Base-by-base conservation (phyloP, 257 asterid species). In the Handroanthus guayacan region DNA sequence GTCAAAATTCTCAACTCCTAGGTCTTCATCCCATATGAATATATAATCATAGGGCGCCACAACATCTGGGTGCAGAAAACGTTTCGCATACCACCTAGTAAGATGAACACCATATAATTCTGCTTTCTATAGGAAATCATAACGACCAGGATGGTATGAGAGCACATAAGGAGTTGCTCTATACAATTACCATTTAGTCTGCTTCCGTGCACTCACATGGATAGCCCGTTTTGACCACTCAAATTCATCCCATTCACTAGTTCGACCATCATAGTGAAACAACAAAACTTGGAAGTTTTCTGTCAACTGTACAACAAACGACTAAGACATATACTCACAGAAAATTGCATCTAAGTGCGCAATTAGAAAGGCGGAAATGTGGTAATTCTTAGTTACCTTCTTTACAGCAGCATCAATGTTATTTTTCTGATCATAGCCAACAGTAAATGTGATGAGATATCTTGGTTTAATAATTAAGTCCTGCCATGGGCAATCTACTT, bases 51-150 rank as follows among this genome's bases (percentile, higher is more conserved):
- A 90, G 9, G 93, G 90, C 10, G 97, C 95, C 78, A 94, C 86
- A 41, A 94, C 90, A 81, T 94, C 97, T 0, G 97, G 98, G 62
- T 94, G 97, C 81, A 94, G 83, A 84, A 94, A 90, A 44, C 98
- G 91, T 82, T 94, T 94, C 3, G 96, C 97, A n/a, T 94, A 94
- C 98, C 98, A 91, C 98, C 98, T 94, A 66, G 69, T 20, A 71
- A 79, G 37, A 80, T 16, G 54, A 48, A 70, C 38, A 83, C 13
- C 69, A 11, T 1, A 58, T 31, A 7, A 58, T 17, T 67, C 25
- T 62, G 31, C 44, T 82, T 44, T 45, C 74, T 44, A 44, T 39
- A 13, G 8, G 6, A 56, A 68, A 13, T 18, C 54, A 65, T 45
- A 10, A 69, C 36, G 50, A 17, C 11, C 58, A 16, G 18, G 39